Base-by-base conservation (phyloP, 2,329 filamentous ascomycete species). In the Diaporthe amygdali region DNA sequence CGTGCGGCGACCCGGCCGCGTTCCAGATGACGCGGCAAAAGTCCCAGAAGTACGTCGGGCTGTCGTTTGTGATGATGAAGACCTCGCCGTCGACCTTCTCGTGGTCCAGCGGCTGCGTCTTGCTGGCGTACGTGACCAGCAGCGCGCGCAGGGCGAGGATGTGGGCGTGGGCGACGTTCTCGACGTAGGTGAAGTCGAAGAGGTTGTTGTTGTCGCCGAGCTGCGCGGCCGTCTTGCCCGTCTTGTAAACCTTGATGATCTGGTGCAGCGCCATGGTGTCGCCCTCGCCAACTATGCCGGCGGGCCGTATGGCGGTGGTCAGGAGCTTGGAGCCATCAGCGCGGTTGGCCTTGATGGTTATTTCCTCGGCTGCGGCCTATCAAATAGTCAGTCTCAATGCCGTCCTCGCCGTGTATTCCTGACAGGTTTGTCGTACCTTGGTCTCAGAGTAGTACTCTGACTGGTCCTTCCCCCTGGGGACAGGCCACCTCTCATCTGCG, bases 41-140 rank as follows among this genome's bases (percentile, higher is more conserved):
- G 81, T 97, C 94, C 91, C 96, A 97, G 82, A 97, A 97, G 80
- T 96, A 96, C 25, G 97, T 87, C 6, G 96, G 96, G 76, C 90
- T 86, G 82, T 95, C 94, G 81, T 98, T 98, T 71, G 94, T 96
- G 78, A 98, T 90, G 83, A 97, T 91, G 84, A 98, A 96, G 64
- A 91, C 91, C 81, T 98, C 92, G 71, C 96, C 96, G 79, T 95
- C 93, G 63, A 95, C 90, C 71, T 87, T 88, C 83, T 94, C 92
- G 82, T 90, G 84, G 81, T 93, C 90, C 46, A 94, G 87, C n/a
- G 91, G 91, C 0, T 87, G 85, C 25, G 89, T 91, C 68, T 85
- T 82, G 41, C 81, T 74, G n/a, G 87, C 83, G 71, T 86, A 82
- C 1, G 90, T 91, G 68, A 86, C 85, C 56, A 96, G 87, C 51